phyloP scores from a whole-genome alignment of 1,139 yeast genomes.

The Taiozyma sp. region DNA sequence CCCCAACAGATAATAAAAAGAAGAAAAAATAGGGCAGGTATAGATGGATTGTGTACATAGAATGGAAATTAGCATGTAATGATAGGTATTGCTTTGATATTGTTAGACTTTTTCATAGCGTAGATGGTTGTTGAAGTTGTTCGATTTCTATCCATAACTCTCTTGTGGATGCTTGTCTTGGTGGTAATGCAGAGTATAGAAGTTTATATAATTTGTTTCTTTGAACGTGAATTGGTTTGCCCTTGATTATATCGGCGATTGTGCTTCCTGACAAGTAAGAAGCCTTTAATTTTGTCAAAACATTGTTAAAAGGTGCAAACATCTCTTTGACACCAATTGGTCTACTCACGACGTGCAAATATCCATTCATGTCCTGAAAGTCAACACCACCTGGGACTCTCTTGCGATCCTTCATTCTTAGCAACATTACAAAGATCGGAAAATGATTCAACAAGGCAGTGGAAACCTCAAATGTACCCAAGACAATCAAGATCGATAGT shows the following conservation, averaged over 20 bases:
- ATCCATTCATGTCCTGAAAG: constrained; percentile 29
- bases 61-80: background rate
- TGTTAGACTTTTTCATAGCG: background rate
- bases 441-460: constrained; percentile 72
- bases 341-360: constrained; percentile 32
- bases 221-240: constrained; percentile 41
- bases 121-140: background rate
- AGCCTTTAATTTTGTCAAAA: constrained; percentile 33
- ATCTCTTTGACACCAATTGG: constrained; percentile 40
- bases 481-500: constrained; percentile 41
- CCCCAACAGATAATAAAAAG: constrained; percentile 30
- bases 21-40: constrained; percentile 33
- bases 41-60: constrained; percentile 6
- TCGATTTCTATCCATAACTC: constrained; percentile 23
- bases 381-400: constrained; percentile 88
- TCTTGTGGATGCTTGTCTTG: constrained; percentile 27
- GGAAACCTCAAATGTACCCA: constrained; percentile 53
- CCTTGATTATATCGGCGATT: constrained; percentile 34
- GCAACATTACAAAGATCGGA: constrained; percentile 76
- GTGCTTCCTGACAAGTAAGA: constrained; percentile 39
- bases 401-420: constrained; percentile 74
- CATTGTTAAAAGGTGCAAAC: constrained; percentile 41
- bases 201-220: constrained; percentile 41
- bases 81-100: background rate
- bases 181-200: constrained; percentile 46